Base-by-base conservation (phyloP, 345 rosid species). In the Noccaea caerulescens region DNA sequence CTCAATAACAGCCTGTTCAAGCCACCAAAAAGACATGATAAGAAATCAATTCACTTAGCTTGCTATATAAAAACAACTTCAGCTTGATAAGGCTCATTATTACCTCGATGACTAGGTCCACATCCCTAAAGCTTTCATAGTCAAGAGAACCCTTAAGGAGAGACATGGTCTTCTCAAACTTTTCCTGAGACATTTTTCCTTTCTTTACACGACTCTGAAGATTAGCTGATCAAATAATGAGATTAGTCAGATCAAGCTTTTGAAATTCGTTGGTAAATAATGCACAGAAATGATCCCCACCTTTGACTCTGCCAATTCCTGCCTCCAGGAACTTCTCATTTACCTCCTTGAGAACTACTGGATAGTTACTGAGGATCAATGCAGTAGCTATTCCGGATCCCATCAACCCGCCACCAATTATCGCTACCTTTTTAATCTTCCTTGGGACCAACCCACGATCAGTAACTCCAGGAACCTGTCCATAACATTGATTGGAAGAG, bases 311-410 rank as follows among this genome's bases (percentile, higher is more conserved):
- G 55, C 72, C 86, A 42, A 94, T 81, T 32, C 99, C 97, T 77
- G 92, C 87, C 77, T 89, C 86, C 87, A 94, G 76, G 80, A 89
- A 88, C 57, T 91, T 86, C 42, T 87, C 88, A 76, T 89, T 91
- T 51, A 94, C 92, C 87, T 89, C 99, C 78, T 94, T 94, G 69
- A 94, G 77, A 58, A 91, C 81, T 63, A 94, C 99, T 2, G 84
- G 80, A 73, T 89, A 94, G 75, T 87, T 89, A 78, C 90, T 79
- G 66, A 87, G 93, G 50, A 94, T 75, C 76, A 94, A 77, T 8
- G 93, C 90, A 57, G 98, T 94, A 58, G 98, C 98, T 71, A 94
- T 94, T 76, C 99, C 99, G 50, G 98, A 94, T 68, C 98, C 99
- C 99, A 94, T 94, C 39, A 89, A 83, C 64, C 99, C 99, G 51